Conservation (phyloP, 345 rosid species). For the Salix dunnii region DNA sequence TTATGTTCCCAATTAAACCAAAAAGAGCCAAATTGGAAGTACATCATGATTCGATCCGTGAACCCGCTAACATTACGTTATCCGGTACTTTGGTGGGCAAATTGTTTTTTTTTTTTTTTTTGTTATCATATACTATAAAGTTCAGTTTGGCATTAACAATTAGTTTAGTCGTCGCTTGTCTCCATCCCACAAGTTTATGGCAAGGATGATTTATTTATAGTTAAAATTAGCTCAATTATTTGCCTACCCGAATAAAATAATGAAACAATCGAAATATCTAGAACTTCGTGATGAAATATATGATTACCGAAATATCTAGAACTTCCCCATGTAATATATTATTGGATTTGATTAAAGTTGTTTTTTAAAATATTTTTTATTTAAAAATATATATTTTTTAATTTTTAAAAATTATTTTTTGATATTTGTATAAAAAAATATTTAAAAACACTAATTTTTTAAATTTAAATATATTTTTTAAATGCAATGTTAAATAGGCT, state of each 20-base stretch:
- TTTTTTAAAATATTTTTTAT: too few species aligned
- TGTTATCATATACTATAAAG: background rate
- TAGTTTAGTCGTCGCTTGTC: background rate
- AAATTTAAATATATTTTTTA: too few species aligned
- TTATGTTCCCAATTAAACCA: background rate
- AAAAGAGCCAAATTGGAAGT: background rate
- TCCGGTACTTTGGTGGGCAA: background rate
- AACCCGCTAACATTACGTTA: background rate
- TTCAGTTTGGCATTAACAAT: background rate
- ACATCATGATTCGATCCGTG: background rate
- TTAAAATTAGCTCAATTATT: background rate
- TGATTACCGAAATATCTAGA: too few species aligned
- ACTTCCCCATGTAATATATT: too few species aligned
- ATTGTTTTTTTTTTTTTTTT: background rate
- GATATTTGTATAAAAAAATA: too few species aligned
- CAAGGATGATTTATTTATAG: background rate
- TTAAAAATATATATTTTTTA: too few species aligned
- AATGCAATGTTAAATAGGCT: too few species aligned
- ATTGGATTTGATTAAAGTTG: too few species aligned
- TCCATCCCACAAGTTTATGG: background rate
- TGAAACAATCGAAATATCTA: background rate
- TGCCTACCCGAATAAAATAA: background rate
- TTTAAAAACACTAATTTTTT: too few species aligned
- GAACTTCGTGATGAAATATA: background rate
- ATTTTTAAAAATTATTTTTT: too few species aligned